Conservation (phyloP, 1,139 yeast species). For the Protomyces inouyei region DNA sequence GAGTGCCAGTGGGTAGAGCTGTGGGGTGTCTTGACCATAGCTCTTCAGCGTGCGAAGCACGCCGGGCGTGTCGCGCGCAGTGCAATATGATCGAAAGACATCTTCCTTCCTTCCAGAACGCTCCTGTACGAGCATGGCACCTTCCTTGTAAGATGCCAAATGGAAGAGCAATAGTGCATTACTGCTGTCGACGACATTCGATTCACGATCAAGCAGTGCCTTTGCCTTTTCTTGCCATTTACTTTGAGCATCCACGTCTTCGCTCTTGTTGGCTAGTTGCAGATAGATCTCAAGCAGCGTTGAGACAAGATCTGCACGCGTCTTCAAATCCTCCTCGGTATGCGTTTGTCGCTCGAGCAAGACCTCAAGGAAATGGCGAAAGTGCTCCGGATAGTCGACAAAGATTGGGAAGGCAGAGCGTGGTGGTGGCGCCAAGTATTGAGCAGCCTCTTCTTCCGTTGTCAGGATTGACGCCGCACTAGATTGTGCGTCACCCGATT, state of each 20-base stretch:
- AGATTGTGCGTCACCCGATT: neutral
- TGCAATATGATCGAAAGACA: slow-evolving; percentile 58
- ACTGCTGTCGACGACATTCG: slow-evolving; percentile 42
- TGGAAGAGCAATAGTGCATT: slow-evolving; percentile 35
- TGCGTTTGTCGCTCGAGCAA: slow-evolving; percentile 42
- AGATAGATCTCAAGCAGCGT: slow-evolving; percentile 81
- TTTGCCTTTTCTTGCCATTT: slow-evolving; percentile 67
- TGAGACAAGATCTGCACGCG: slow-evolving; percentile 64
- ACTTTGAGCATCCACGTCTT: slow-evolving; percentile 40
- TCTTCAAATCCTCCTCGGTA: slow-evolving; percentile 38
- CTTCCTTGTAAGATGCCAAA: slow-evolving; percentile 33
- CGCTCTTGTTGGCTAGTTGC: slow-evolving; percentile 49
- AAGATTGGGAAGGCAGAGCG: slow-evolving; percentile 81
- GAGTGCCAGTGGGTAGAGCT: slow-evolving; percentile 62
- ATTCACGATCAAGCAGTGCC: slow-evolving; percentile 41
- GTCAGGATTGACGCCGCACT: neutral
- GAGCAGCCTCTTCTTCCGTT: neutral
- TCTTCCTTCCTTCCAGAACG: slow-evolving; percentile 56
- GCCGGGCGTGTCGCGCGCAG: slow-evolving; percentile 54
- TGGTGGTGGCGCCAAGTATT: slow-evolving; percentile 63
- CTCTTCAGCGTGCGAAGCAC: slow-evolving; percentile 55
- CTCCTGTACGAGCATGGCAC: slow-evolving; percentile 40
- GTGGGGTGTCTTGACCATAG: slow-evolving; percentile 60
- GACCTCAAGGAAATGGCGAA: slow-evolving; percentile 91
- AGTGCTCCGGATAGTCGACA: slow-evolving; percentile 75